phyloP scores from a whole-genome alignment of 2,329 filamentous ascomycete genomes.

The Cladosporium oxysporum region DNA sequence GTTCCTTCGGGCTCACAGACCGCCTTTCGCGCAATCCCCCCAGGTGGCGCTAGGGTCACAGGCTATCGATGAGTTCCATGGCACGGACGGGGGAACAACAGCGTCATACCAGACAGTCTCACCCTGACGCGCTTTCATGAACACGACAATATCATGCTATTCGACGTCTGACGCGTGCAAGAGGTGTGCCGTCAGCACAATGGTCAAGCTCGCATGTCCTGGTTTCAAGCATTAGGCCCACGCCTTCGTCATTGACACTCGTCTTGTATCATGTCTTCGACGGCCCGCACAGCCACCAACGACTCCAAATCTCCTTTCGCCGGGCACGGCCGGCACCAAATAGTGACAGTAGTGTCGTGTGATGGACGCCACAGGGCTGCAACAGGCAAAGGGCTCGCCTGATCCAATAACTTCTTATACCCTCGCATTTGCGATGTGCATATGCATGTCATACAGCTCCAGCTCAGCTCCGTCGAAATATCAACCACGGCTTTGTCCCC shows the following conservation, averaged over 20 bases:
- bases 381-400: not conserved
- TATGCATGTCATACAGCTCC: conserved; percentile 9
- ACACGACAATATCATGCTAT: not conserved
- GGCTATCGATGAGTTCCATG: conserved; percentile 3
- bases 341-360: conserved; percentile 1
- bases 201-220: not conserved
- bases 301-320: conserved; percentile 6
- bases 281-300: conserved; percentile 3
- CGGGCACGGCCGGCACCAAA: conserved; percentile 1
- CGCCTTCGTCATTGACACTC: not conserved
- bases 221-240: not conserved
- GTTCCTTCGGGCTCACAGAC: conserved; percentile 2
- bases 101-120: conserved; percentile 16
- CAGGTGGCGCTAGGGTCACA: not conserved
- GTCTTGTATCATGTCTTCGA: not conserved
- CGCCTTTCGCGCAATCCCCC: conserved; percentile 3
- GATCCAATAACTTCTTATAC: not conserved
- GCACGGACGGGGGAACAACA: conserved; percentile 1
- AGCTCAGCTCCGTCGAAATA: not conserved
- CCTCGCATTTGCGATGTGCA: not conserved
- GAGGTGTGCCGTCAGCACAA: not conserved
- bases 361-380: conserved; percentile 7
- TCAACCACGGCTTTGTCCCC: not conserved
- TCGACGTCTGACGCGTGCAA: not conserved
- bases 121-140: conserved; percentile 1